Evolutionary conservation across 164 flowering plant genomes (phyloP), one percentile per base, ranked within the genome.

Genomic region (Berberis thunbergii): DNA sequence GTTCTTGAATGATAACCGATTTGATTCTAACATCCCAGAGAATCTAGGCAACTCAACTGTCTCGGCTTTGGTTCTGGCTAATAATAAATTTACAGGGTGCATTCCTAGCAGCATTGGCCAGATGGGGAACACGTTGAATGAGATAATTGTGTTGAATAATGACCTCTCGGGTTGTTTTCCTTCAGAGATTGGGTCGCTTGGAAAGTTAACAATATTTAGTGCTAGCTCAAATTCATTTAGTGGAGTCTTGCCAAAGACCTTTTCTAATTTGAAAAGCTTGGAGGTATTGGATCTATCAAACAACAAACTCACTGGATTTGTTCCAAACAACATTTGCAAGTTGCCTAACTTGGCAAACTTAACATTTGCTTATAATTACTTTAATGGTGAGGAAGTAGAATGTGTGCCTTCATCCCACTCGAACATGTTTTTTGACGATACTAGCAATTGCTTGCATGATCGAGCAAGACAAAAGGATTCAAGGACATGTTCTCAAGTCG

Each of bases 1-100:
- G 61, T 84, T 91, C 76, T 61, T 91, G 67, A 91, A 91, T 65
- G 49, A 88, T 69, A 91, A 91, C 70, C 66, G 96, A 5, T 91
- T 91, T 81, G 56, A 45, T 0, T 76, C 76, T 6, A 46, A 4
- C 65, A 83, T 91, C 7, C 96, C 97, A 0, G 84, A 81, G 8
- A 82, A 77, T 52, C 41, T 62, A 1, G 64, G 64, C 2, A 62
- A 62, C 56, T 62, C 64, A 3, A 13, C 64, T 9, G 64, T 41
- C 7, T 49, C 64, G 2, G 45, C 41, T 8, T n/a, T 49, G 8
- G 26, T 41, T 3, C 50, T 62, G 0, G 64, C 64, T 6, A 62
- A 50, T 40, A 62, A 62, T 38, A 40, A 41, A 5, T 48, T 62
- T 39, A 49, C 84, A 0, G 97, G 97, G 1, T 87, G 98, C 78